A percentile compares a stretch with the other conserved stretches of the same genome.
Evolutionary conservation across 495 filamentous ascomycete genomes (phyloP).

Genomic region (Physcia stellaris): DNA sequence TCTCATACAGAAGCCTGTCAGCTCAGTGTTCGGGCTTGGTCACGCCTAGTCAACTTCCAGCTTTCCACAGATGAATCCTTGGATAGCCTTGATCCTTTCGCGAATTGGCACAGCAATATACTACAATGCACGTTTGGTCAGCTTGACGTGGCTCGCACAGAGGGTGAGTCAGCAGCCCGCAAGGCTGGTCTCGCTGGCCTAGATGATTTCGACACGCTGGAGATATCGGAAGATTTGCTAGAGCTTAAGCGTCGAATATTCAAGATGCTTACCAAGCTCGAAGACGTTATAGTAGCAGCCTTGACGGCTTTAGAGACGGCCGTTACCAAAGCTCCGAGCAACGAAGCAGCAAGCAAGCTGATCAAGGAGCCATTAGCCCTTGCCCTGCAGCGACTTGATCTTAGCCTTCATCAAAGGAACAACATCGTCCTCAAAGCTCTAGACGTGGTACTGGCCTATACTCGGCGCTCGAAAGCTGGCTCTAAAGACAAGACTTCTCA

Average conservation of each 20-base stretch:
- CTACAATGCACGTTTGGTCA: slow-evolving; percentile 41
- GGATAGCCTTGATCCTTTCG: slow-evolving; percentile 41
- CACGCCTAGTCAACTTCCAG: slow-evolving; percentile 62
- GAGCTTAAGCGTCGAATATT: slow-evolving; percentile 41
- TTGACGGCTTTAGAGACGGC: slow-evolving; percentile 37
- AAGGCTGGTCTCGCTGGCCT: slow-evolving; percentile 19
- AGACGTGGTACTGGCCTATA: slow-evolving; percentile 24
- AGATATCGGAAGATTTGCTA: slow-evolving; percentile 33
- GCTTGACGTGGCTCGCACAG: slow-evolving; percentile 43
- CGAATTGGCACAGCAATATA: slow-evolving; percentile 55
- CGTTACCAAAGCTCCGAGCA: slow-evolving; percentile 25
- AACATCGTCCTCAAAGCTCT: slow-evolving; percentile 28
- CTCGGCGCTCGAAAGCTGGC: slow-evolving; percentile 1
- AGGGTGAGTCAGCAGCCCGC: slow-evolving; percentile 43
- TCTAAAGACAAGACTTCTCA: slow-evolving; percentile 2
- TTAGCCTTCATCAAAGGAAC: slow-evolving; percentile 21
- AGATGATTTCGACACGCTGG: slow-evolving; percentile 21
- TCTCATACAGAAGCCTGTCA: slow-evolving; percentile 80
- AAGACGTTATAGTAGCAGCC: slow-evolving; percentile 40
- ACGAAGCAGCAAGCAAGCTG: slow-evolving; percentile 23
- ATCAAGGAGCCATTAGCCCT: slow-evolving; percentile 21
- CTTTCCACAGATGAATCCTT: slow-evolving; percentile 42
- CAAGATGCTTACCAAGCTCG: slow-evolving; percentile 49
- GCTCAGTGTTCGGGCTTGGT: slow-evolving; percentile 73
- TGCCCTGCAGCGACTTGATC: slow-evolving; percentile 28